Evolutionary conservation across 805 yeast genomes (phyloP), one percentile per base, ranked within the genome.

Genomic region (Suhomyces xylopsoci): DNA sequence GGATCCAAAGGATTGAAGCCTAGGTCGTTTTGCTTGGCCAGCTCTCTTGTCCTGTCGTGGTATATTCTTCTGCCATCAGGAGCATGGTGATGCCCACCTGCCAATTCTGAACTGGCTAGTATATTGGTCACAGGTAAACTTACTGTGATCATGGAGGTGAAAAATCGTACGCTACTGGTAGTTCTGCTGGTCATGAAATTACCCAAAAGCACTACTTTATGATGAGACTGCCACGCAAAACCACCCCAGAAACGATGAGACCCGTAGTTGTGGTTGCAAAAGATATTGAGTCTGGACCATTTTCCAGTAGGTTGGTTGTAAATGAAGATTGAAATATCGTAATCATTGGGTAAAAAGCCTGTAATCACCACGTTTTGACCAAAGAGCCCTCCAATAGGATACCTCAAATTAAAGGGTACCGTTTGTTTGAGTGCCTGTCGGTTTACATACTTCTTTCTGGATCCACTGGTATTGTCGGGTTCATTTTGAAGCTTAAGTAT

Each of bases 141-240:
- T 28, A 82, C 79, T 1, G 82, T 74, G 2, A 81, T 66, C 62
- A 83, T 62, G 42, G 69, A 65, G 52, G 74, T 81, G 76, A 63
- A 83, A 58, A 67, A 80, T 46, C 82, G 69, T 14, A 78, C 70
- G 50, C 79, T 70, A 49, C 82, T 76, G 3, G 80, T 70, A 3
- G 83, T 75, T 41, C 63, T 63, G 1, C 78, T 67, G 3, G 81
- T 74, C n/a, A 74, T 68, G 30, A 63, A 60, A 57, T 76, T 78
- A 0, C 94, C 94, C 34, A 88, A 60, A 26, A 86, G 66, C 1
- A 85, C 69, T 1, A 85, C 83, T 63, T 83, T 84, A 62, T 88
- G 93, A 65, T 88, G 96, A 0, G 92, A 85, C 30, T 79, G 79
- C 96, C 96, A 88, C 1, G 83, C 83, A 66, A 80, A 84, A 0